phyloP scores from a whole-genome alignment of 768 basidiomycete genomes.

The Kwoniella heveanensis region DNA sequence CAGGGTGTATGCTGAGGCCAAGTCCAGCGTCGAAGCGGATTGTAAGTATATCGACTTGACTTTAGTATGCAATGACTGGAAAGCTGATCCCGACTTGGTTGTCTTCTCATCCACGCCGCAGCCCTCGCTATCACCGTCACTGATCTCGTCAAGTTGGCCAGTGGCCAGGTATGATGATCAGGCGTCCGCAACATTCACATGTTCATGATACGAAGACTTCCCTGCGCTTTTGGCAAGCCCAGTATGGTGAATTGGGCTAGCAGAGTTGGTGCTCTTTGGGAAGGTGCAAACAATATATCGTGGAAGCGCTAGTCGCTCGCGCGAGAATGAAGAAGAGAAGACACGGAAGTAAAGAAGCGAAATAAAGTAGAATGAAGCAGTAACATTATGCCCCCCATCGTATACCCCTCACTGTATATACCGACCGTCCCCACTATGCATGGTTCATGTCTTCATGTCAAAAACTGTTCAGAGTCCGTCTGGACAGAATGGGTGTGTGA shows the following conservation, averaged over 20 bases:
- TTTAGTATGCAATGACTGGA: neutral
- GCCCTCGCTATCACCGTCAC: constrained; percentile 28
- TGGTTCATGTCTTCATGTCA: neutral
- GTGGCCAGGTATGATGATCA: constrained; percentile 13
- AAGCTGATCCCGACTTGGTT: neutral
- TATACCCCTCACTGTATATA: constrained; percentile 20
- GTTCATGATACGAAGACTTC: no score
- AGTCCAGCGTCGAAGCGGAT: constrained; percentile 71
- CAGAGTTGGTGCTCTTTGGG: no score
- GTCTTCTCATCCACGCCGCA: no score
- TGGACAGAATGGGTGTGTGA: no score
- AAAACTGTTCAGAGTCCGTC: no score
- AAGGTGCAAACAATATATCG: no score
- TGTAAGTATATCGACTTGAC: constrained; percentile 67
- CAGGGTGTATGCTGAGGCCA: constrained; percentile 93
- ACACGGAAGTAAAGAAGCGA: neutral
- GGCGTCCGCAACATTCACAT: no score
- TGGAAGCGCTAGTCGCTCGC: no score
- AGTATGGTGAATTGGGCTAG: no score
- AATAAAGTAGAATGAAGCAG: neutral
- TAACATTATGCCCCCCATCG: neutral
- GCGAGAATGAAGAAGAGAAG: neutral
- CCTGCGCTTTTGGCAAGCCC: no score
- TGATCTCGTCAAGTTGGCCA: constrained; percentile 26
- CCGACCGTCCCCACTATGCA: constrained; percentile 9